Conservation (phyloP, 2,329 filamentous ascomycete species). For the Aspergillus latus region DNA sequence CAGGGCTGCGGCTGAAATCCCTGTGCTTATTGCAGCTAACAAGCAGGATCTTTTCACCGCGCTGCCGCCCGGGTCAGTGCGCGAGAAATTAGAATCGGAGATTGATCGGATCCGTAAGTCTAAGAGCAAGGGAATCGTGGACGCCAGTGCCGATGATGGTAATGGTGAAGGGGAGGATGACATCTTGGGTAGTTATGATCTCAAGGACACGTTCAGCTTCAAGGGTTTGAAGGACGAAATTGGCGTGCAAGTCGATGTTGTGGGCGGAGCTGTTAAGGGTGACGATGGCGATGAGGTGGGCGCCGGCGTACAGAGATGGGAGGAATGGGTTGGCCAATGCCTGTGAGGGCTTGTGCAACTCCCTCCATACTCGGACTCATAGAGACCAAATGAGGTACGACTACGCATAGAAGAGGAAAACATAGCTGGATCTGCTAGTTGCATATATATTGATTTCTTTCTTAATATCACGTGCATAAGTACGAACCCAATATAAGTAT, state of each 20-base stretch:
- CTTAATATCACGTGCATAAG: no score
- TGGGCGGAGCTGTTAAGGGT: constrained; percentile 68
- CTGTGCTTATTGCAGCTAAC: constrained; percentile 85
- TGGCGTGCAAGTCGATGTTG: constrained; percentile 72
- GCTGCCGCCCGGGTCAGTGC: constrained; percentile 74
- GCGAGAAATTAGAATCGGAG: constrained; percentile 73
- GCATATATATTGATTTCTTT: background rate
- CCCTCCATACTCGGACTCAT: no score
- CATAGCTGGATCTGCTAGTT: background rate
- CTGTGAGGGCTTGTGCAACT: constrained; percentile 49
- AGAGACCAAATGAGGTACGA: background rate
- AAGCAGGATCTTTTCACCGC: constrained; percentile 96
- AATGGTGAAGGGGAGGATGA: constrained; percentile 69
- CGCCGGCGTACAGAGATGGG: constrained; percentile 79
- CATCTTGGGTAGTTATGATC: constrained; percentile 79
- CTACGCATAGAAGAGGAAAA: background rate
- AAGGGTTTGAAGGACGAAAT: constrained; percentile 75
- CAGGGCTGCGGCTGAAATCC: constrained; percentile 61
- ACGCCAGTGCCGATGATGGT: constrained; percentile 67
- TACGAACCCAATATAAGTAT: background rate
- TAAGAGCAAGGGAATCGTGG: constrained; percentile 75
- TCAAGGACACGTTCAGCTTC: constrained; percentile 76
- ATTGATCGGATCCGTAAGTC: constrained; percentile 74
- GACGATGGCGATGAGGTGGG: constrained; percentile 53
- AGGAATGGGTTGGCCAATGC: constrained; percentile 80